Evolutionary conservation across 345 rosid genomes (phyloP), one percentile per base, ranked within the genome.

Genomic region (Bruguiera sexangula): DNA sequence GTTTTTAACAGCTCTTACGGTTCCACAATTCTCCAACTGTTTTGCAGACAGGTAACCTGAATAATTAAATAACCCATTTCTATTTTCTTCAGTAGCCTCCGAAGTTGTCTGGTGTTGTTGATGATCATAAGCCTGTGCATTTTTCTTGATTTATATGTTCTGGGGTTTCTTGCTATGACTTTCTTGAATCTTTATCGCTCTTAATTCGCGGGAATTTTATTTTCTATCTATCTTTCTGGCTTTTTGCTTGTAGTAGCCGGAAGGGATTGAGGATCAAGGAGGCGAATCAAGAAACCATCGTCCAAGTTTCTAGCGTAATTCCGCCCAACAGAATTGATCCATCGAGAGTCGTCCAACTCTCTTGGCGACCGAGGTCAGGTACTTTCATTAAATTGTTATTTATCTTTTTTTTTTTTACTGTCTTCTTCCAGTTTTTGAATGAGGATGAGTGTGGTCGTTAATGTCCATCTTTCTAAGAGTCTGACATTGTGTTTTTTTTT

Each of bases 361-460:
- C 90, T 60, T 91, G 98, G 97, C 87, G 57, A 76, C 98, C 97
- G 85, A 94, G 98, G 98, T 91, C 93, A 88, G 93, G 95, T 94
- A 85, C 79, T 75, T 80, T 59, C 63, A 67, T 64, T 43, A 69
- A 69, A 57, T 76, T 63, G 55, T 31, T 29, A 26, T n/a, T 48
- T 24, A 37, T 60, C 55, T 30, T 48, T 59, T 57, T 39, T 46
- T 51, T 9, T 51, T 51, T 51, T 51, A 24, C 6, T 1, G 22
- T 21, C 59, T 7, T 56, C 22, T 22, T 56, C 18, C 50, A 22
- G 22, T 55, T 27, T 55, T 56, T 56, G 22, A 16, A 56, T 13
- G 50, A 13, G 15, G 50, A 13, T 1, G 19, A 43, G 18, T 43
- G 50, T 43, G 50, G 5, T 43, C 13, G 0, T 9, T 43, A 43